Evolutionary conservation across 169 alveolate genomes (phyloP).

Genomic region (Cryptosporidium meleagridis): DNA sequence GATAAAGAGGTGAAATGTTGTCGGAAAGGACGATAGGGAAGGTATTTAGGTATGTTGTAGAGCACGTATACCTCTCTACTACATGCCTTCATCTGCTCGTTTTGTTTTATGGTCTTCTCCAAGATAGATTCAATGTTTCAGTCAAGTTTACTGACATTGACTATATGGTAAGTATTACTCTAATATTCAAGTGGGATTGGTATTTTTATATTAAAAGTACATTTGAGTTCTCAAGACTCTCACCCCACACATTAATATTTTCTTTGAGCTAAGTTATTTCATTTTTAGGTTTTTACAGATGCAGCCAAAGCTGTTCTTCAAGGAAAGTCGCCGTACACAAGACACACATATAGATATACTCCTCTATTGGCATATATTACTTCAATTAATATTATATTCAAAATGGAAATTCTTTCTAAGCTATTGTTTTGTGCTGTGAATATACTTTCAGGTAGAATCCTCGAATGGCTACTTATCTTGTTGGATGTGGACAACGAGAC

Average conservation of each 20-base stretch:
- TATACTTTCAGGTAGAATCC: conserved; percentile 87
- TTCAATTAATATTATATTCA: conserved; percentile 80
- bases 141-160: conserved; percentile 97
- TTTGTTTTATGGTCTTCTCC: conserved; percentile 78
- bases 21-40: conserved; percentile 65
- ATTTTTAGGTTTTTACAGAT: conserved; percentile 93
- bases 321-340: conserved; percentile 94
- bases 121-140: conserved; percentile 75
- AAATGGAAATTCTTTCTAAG: conserved; percentile 83
- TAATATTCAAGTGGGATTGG: neutral
- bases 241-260: neutral
- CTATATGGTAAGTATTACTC: conserved; percentile 81
- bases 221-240: neutral
- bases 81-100: conserved; percentile 64
- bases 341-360: conserved; percentile 98
- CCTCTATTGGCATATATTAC: conserved; percentile 91
- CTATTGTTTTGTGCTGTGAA: conserved; percentile 87
- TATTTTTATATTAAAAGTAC: neutral
- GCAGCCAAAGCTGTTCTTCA: conserved; percentile 93
- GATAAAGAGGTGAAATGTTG: conserved; percentile 59
- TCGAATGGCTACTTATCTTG: conserved; percentile 76
- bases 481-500: conserved; percentile 70
- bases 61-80: conserved; percentile 57
- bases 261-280: neutral
- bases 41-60: conserved; percentile 64